Base-by-base conservation (phyloP, 2,329 filamentous ascomycete genomes). In the Calonectria fujianensis region DNA sequence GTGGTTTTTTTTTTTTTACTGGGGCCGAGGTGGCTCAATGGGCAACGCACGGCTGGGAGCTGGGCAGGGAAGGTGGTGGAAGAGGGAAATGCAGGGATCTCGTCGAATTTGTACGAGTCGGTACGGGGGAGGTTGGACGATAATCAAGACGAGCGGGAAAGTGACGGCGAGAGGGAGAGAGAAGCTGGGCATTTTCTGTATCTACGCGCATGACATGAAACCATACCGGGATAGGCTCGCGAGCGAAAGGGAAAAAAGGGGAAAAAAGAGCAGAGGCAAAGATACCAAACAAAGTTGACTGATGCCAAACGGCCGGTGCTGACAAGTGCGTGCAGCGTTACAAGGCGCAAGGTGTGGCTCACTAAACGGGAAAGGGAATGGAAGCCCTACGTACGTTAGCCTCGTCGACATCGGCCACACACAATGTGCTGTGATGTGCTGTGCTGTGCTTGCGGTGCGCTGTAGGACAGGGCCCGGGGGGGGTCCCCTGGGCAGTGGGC, bases 1-100 rank as follows among this genome's bases (percentile, higher is more conserved):
- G 74, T 50, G 72, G 61, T 64, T 68, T 41, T 39, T 45, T 45
- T 45, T 41, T 41, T 45, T 48, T 48, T 66, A 50, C 72, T 64
- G 71, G 74, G 74, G 72, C 68, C 66, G 24, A 72, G 69, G 68
- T 75, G 67, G 74, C 64, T 72, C 59, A 74, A 65, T 68, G 68
- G 72, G 64, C 61, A 64, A 66, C 45, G 68, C 52, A 70, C 68
- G 72, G 68, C 72, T 75, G 74, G 72, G 32, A 35, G 54, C 54
- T 39, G 14, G 64, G 72, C 68, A 75, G 72, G 67, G 61, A 71
- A 66, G 63, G 63, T 65, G 61, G 64, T 35, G 68, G 59, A 74
- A 70, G 61, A 51, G 61, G 41, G 24, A 52, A 59, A 48, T 35
- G 51, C 70, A 73, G 70, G 70, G 70, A 69, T 73, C 45, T 41